Percentiles rank a stretch among this genome's conserved stretches.
Evolutionary conservation across 441 rosid species (phyloP).

Genomic region (Adansonia madagascariensis): DNA sequence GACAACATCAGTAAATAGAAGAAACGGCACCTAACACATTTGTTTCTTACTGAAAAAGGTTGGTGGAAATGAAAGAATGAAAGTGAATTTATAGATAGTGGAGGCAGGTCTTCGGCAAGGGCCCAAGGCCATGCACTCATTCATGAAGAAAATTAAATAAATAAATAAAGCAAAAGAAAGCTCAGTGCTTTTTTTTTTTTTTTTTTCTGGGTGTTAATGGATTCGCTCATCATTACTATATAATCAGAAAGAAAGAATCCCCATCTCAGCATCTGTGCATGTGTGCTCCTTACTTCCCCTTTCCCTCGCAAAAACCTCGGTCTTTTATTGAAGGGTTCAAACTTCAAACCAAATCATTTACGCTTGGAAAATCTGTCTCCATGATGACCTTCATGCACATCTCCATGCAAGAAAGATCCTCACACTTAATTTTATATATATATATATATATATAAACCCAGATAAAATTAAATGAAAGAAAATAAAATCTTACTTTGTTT

Average conservation of each 20-base stretch:
- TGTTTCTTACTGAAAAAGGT: constrained; percentile 24
- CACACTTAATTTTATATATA: neutral
- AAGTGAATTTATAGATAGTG: constrained; percentile 15
- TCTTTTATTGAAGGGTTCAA: constrained; percentile 31
- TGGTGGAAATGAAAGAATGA: constrained; percentile 23
- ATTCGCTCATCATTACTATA: constrained; percentile 55
- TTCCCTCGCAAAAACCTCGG: constrained; percentile 30
- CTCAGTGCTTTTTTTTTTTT: neutral
- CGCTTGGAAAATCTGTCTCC: constrained; percentile 62
- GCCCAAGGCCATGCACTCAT: constrained; percentile 24
- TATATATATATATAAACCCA: neutral
- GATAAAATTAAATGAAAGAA: neutral
- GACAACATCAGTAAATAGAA: neutral
- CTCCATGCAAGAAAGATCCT: constrained; percentile 36
- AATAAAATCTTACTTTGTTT: neutral
- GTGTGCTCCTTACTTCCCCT: neutral
- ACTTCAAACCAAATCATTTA: constrained; percentile 49
- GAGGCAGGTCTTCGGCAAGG: constrained; percentile 17
- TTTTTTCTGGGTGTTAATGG: constrained; percentile 27
- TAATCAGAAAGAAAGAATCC: constrained; percentile 36
- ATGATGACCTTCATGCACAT: constrained; percentile 38
- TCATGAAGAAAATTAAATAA: neutral
- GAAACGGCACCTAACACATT: constrained; percentile 9
- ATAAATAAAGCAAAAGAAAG: neutral
- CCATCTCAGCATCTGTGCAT: neutral